A percentile compares a stretch with the other conserved stretches of the same genome.
These are phyloP conservation scores for Penicillium mononematosum DNA, from an alignment of 495 filamentous ascomycete species.

Conservation along the genomic window DNA sequence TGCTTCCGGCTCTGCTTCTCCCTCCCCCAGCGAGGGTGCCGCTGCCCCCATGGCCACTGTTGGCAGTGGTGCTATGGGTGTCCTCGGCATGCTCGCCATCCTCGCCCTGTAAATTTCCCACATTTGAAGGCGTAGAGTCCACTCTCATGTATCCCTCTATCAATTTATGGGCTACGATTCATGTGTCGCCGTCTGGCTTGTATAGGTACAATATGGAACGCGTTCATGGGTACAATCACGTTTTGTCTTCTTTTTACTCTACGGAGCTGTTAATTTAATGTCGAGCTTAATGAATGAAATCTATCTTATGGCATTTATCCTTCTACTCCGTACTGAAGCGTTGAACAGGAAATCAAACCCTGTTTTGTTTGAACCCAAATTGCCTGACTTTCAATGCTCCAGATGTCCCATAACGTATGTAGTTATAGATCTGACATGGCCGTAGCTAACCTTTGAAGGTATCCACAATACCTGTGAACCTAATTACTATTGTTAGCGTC, in stretches of 20 bases:
- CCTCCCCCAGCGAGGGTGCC: slow-evolving; percentile 28
- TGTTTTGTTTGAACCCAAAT: background rate
- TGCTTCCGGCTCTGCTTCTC: slow-evolving; percentile 21
- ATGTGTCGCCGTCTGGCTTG: slow-evolving; percentile 15
- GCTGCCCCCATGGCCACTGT: slow-evolving; percentile 38
- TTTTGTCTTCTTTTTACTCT: slow-evolving; percentile 18
- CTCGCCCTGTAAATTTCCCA: slow-evolving; percentile 36
- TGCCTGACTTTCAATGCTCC: background rate
- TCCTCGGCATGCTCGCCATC: slow-evolving; percentile 41
- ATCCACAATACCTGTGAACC: too few species aligned
- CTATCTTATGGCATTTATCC: background rate
- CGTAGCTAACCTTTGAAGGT: background rate
- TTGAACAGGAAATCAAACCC: background rate
- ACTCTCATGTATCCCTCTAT: background rate
- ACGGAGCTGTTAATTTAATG: slow-evolving; percentile 22
- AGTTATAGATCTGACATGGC: background rate
- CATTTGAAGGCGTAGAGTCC: background rate
- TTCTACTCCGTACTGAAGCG: background rate
- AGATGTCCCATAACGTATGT: background rate
- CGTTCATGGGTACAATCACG: slow-evolving; percentile 6
- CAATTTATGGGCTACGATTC: slow-evolving; percentile 15
- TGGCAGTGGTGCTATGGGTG: slow-evolving; percentile 39
- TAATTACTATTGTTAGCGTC: background rate
- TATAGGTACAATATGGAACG: slow-evolving; percentile 15
- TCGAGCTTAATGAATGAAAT: slow-evolving; percentile 14